A percentile compares a stretch with the other conserved stretches of the same genome.
Evolutionary conservation across 768 basidiomycete genomes (phyloP).

Genomic region (Mycena rebaudengoi): DNA sequence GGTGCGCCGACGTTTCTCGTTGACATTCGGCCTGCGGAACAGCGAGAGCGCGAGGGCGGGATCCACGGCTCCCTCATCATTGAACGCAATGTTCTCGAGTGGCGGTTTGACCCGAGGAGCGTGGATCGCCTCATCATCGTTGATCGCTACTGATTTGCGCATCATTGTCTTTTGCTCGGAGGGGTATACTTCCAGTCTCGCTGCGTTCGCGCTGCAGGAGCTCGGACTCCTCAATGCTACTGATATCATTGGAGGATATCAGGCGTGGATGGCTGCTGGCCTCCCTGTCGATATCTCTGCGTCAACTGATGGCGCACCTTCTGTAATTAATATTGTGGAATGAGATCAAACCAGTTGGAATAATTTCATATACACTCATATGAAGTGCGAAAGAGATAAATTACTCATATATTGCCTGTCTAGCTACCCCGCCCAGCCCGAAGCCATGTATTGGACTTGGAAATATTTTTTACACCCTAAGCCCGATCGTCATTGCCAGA

Average conservation of each 20-base stretch:
- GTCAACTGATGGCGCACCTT: conserved; percentile 5
- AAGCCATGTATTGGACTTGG: no score
- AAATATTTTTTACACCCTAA: no score
- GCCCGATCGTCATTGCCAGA: no score
- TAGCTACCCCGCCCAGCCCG: no score
- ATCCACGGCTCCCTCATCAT: conserved; percentile 77
- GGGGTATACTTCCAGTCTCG: conserved; percentile 67
- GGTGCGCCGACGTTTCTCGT: conserved; percentile 76
- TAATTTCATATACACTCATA: no score
- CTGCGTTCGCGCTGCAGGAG: conserved; percentile 73
- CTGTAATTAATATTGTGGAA: conserved; percentile 14
- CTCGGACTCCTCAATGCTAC: conserved; percentile 79
- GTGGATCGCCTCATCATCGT: conserved; percentile 68
- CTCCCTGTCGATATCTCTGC: conserved; percentile 58
- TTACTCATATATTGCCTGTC: no score
- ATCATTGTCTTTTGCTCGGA: conserved; percentile 82
- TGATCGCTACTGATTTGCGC: conserved; percentile 77
- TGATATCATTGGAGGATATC: conserved; percentile 79
- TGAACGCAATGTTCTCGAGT: conserved; percentile 81
- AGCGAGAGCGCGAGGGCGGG: conserved; percentile 64
- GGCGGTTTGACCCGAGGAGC: conserved; percentile 79
- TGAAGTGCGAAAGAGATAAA: no score
- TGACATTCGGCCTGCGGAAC: conserved; percentile 74
- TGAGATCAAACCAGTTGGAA: no score
- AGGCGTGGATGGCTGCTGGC: conserved; percentile 74